Conservation (phyloP, 108 stramenopile genomes). For the Thalassiosira profunda region DNA sequence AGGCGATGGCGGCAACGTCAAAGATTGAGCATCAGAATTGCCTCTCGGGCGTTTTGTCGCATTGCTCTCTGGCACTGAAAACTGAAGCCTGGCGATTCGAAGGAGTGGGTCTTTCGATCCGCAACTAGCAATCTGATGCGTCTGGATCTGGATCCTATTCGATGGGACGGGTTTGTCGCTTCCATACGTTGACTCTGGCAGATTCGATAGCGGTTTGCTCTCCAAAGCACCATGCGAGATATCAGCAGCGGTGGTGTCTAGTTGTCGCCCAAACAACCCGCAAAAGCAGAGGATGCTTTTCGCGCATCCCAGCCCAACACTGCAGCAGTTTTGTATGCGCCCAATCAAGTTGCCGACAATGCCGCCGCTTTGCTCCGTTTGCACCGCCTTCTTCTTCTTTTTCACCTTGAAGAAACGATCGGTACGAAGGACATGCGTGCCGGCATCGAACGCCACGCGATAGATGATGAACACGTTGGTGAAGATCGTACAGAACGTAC, state of each 20-base stretch:
- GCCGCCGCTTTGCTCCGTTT: too few species aligned
- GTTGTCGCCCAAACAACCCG: too few species aligned
- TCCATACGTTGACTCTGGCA: too few species aligned
- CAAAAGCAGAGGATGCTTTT: too few species aligned
- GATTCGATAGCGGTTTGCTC: conserved; percentile 6
- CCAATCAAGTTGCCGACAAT: too few species aligned
- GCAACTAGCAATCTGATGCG: too few species aligned
- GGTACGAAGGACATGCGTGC: conserved; percentile 37
- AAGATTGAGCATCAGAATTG: not conserved
- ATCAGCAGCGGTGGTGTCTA: too few species aligned
- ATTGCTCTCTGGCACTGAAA: conserved; percentile 30
- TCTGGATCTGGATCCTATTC: conserved; percentile 2
- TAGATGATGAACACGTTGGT: conserved; percentile 53
- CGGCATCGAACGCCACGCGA: conserved; percentile 63
- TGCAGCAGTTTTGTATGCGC: too few species aligned
- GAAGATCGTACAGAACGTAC: conserved; percentile 33
- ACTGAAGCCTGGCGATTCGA: conserved; percentile 28
- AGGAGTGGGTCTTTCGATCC: conserved; percentile 25
- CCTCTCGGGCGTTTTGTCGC: too few species aligned
- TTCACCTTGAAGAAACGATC: conserved; percentile 43
- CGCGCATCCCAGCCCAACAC: too few species aligned
- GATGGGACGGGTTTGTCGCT: too few species aligned
- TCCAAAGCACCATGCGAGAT: too few species aligned
- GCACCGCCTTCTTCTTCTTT: conserved; percentile 8
- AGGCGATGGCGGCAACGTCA: not conserved